Percentiles rank a stretch among this genome's conserved stretches.
Conservation (phyloP, 176 grass and related monocot species). For the Paspalum notatum region DNA sequence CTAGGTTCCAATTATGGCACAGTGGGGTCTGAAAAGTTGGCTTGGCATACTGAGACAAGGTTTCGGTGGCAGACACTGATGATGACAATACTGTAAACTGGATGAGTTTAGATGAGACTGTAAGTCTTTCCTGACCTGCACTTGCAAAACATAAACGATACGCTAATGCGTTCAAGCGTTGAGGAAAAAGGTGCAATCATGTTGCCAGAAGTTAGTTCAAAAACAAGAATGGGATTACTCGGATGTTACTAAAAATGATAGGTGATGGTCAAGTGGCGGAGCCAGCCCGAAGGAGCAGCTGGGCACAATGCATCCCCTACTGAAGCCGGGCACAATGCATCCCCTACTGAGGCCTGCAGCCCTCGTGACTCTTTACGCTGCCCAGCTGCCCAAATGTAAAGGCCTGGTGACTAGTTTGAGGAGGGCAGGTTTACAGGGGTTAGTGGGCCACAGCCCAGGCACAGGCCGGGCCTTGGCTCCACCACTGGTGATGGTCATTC, state of each 20-base stretch:
- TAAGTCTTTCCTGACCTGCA: slow-evolving; percentile 6
- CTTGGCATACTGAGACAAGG: slow-evolving; percentile 13
- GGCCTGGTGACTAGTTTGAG: no score
- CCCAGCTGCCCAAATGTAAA: no score
- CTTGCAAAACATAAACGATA: not conserved
- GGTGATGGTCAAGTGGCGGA: not conserved
- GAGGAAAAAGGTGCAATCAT: slow-evolving; percentile 12
- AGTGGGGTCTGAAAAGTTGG: slow-evolving; percentile 18
- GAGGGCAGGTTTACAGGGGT: no score
- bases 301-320: no score
- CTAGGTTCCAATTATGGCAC: slow-evolving; percentile 1
- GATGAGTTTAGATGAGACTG: not conserved
- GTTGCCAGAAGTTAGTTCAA: not conserved
- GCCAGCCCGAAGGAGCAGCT: no score
- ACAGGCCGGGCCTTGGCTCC: no score
- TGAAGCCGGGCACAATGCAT: no score
- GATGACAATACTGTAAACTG: slow-evolving; percentile 12
- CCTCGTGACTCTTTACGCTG: no score
- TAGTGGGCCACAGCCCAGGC: no score
- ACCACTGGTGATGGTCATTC: no score
- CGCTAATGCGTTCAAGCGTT: not conserved
- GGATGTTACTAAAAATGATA: not conserved
- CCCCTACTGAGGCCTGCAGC: no score
- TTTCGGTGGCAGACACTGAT: slow-evolving; percentile 24
- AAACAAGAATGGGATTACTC: slow-evolving; percentile 21